Base-by-base conservation (phyloP, 139 green algal species). In the Chlorokybus atmophyticus region DNA sequence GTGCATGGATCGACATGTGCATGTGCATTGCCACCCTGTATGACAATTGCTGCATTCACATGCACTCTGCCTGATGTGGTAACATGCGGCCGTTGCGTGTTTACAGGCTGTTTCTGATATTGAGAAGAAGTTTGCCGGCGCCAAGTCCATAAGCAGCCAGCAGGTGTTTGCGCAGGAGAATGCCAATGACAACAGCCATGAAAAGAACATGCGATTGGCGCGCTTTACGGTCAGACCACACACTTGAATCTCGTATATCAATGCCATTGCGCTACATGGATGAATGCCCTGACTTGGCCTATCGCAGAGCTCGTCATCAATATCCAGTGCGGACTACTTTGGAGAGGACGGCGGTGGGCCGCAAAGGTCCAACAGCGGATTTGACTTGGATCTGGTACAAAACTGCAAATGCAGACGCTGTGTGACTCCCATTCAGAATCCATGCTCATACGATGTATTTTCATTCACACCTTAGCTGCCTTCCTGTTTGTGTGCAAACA, bases 111-210 rank as follows among this genome's bases (percentile, higher is more conserved):
- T 56, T 19, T 19, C 53, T 27, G 55, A 70, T 5, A 80, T 84
- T 40, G 82, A 84, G 40, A 66, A 82, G 41, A 78, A 83, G 40
- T 93, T 92, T 64, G 76, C 67, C 29, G 83, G 81, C 27, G 87
- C 87, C 58, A 95, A 95, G 78, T 79, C 82, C 41, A 94, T 95
- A 41, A 92, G 82, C 23, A 67, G 55, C 29, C 29, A 32, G 23
- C 62, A 70, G 57, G 66, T 52, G 27, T 70, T 70, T 48, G 57
- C 29, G 2, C 21, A 70, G 21, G 25, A 67, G 3, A 66, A 70
- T 38, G n/a, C n/a, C n/a, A 68, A 66, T 44, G 44, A 21, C 8
- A 17, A 40, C 23, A 21, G 60, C 26, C 8, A 31, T 25, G 59
- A 70, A 30, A 41, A 30, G 10, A 31, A 70, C 48, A 25, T 32